Conservation (phyloP, 179 eudicot species). For the Actinidia arguta region DNA sequence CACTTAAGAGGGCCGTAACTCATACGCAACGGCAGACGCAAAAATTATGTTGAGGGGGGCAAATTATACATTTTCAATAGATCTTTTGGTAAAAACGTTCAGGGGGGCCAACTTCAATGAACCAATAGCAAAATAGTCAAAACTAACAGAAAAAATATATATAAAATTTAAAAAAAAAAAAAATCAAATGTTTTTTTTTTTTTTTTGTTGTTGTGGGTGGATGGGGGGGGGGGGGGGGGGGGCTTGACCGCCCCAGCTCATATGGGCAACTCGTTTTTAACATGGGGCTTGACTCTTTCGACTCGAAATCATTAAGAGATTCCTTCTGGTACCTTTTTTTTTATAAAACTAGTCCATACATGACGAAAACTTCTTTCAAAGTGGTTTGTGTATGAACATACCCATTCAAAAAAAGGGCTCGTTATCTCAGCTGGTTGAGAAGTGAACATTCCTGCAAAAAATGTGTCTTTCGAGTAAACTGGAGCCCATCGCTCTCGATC, state of each 20-base stretch:
- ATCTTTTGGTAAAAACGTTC: too few relatives aligned
- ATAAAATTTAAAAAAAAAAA: too few relatives aligned
- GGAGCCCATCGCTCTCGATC: conserved; percentile 73
- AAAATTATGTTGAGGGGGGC: too few relatives aligned
- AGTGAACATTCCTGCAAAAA: conserved; percentile 49
- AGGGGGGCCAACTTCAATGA: too few relatives aligned
- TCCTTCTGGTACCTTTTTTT: conserved; percentile 54
- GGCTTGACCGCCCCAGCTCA: too few relatives aligned
- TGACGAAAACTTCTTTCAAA: conserved; percentile 76
- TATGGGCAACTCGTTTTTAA: conserved; percentile 54
- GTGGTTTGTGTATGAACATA: conserved; percentile 67
- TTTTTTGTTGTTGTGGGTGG: too few relatives aligned
- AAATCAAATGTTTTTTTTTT: too few relatives aligned
- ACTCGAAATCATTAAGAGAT: conserved; percentile 56
- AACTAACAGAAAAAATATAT: too few relatives aligned
- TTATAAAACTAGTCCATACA: conserved; percentile 67
- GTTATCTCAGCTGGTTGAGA: conserved; percentile 33
- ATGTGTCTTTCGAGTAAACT: conserved; percentile 60
- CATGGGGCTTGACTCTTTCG: conserved; percentile 44
- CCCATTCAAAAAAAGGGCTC: conserved; percentile 47
- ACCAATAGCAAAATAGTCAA: too few relatives aligned
- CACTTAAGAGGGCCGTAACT: conserved; percentile 61
- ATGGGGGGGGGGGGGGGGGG: too few relatives aligned
- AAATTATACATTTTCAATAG: too few relatives aligned
- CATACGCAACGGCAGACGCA: too few relatives aligned